Evolutionary conservation across 768 basidiomycete genomes (phyloP).

Genomic region (Cystofilobasidium bisporidii): DNA sequence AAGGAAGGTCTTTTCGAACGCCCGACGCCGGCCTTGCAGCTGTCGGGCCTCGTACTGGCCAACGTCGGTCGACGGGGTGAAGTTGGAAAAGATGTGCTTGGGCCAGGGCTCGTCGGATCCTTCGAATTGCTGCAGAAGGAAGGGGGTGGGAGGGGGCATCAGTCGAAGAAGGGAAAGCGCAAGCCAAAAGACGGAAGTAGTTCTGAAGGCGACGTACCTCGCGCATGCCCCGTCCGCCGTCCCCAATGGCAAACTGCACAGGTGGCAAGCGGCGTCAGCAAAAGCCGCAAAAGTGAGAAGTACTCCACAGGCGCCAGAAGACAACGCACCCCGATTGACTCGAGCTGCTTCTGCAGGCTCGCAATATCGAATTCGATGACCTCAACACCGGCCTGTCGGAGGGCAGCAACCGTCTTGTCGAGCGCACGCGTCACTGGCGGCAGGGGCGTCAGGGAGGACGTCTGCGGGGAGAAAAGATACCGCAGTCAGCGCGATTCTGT

Average conservation of each 20-base stretch:
- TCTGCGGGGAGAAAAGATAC: too few relatives aligned
- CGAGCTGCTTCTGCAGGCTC: constrained; percentile 32
- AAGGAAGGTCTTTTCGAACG: not conserved
- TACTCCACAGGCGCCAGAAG: too few relatives aligned
- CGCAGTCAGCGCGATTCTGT: too few relatives aligned
- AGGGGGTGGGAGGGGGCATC: too few relatives aligned
- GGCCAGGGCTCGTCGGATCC: constrained; percentile 6
- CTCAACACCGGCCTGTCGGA: constrained; percentile 50
- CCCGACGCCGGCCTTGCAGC: not conserved
- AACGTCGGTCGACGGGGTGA: not conserved
- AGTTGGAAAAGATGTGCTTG: not conserved
- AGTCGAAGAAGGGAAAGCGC: not conserved
- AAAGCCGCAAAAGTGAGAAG: too few relatives aligned
- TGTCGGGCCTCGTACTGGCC: constrained; percentile 1
- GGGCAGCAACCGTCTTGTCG: constrained; percentile 49
- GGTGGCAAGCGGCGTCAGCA: too few relatives aligned
- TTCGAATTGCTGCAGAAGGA: not conserved
- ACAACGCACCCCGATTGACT: not conserved
- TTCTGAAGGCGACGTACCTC: constrained; percentile 6
- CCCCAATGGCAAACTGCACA: not conserved
- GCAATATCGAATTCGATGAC: constrained; percentile 62
- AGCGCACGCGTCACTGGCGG: constrained; percentile 59
- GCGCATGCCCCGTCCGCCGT: constrained; percentile 5
- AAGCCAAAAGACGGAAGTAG: not conserved
- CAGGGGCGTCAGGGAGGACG: constrained; percentile 53